A percentile compares a stretch with the other conserved stretches of the same genome.
Evolutionary conservation across 2,329 filamentous ascomycete species (phyloP).

Genomic region (Neospermospora avenae): DNA sequence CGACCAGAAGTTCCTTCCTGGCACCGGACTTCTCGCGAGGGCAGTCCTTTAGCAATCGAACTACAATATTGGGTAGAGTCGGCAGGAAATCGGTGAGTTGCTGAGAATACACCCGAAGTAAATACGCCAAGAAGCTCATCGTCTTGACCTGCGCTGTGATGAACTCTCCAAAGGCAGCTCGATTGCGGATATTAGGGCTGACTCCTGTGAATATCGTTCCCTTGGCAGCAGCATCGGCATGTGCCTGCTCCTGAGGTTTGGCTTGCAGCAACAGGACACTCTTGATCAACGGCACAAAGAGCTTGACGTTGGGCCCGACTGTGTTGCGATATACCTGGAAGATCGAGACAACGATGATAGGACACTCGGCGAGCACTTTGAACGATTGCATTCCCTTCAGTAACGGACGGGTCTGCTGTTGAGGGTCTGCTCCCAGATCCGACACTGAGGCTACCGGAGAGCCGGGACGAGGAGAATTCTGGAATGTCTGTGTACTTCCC

Average conservation of each 20-base stretch:
- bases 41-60: constrained; percentile 88
- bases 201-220: constrained; percentile 88
- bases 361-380: constrained; percentile 95
- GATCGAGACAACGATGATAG: constrained; percentile 97
- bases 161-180: constrained; percentile 92
- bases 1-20: constrained; percentile 91
- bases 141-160: constrained; percentile 98
- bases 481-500: constrained; percentile 66
- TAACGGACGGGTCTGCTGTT: constrained; percentile 76
- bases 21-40: constrained; percentile 91
- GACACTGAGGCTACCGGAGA: constrained; percentile 82
- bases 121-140: constrained; percentile 96
- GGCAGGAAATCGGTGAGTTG: constrained; percentile 86
- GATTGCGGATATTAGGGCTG: constrained; percentile 88
- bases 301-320: constrained; percentile 80
- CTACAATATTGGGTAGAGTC: constrained; percentile 81
- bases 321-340: constrained; percentile 87
- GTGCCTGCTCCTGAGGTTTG: constrained; percentile 87
- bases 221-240: constrained; percentile 75
- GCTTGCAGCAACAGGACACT: constrained; percentile 84
- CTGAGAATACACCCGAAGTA: constrained; percentile 82
- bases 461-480: constrained; percentile 77
- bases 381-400: constrained; percentile 97
- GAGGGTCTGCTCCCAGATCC: constrained; percentile 77
- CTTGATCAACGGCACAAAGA: constrained; percentile 93